A percentile compares a stretch with the other conserved stretches of the same genome.
Conservation (phyloP, 1,284 basidiomycete species). For the Volvariella volvacea region DNA sequence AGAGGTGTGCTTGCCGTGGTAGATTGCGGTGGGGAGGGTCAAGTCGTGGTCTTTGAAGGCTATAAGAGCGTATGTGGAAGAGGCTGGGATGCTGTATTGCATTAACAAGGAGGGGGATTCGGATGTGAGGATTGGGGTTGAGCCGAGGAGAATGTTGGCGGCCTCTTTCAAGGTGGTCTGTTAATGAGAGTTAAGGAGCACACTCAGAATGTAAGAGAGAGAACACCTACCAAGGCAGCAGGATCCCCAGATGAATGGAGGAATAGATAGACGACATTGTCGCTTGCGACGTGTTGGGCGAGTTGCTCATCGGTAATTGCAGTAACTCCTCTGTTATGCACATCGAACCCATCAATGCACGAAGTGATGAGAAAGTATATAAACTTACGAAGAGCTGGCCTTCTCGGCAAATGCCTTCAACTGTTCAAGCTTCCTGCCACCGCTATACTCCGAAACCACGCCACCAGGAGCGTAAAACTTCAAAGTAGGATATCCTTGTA, state of each 20-base stretch:
- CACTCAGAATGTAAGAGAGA: not conserved
- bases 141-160: conserved; percentile 52
- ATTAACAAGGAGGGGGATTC: conserved; percentile 46
- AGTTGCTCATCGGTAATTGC: conserved; percentile 26
- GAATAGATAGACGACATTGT: conserved; percentile 70
- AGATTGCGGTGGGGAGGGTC: conserved; percentile 30
- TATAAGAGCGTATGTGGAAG: conserved; percentile 52
- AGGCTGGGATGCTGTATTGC: conserved; percentile 44
- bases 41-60: conserved; percentile 69
- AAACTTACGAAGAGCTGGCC: conserved; percentile 55
- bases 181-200: not conserved
- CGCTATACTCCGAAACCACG: conserved; percentile 61
- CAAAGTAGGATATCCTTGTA: conserved; percentile 79
- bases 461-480: conserved; percentile 50
- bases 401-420: conserved; percentile 69
- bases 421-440: conserved; percentile 60
- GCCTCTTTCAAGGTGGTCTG: conserved; percentile 29
- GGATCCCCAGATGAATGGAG: conserved; percentile 48
- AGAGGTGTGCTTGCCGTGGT: conserved; percentile 17
- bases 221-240: conserved; percentile 33
- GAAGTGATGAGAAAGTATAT: conserved; percentile 2
- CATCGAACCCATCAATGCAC: conserved; percentile 6
- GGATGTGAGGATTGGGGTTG: conserved; percentile 56
- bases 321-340: not conserved
- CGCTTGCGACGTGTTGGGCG: conserved; percentile 39